phyloP scores from a whole-genome alignment of 768 basidiomycete genomes.

The Chalciporus chontae region DNA sequence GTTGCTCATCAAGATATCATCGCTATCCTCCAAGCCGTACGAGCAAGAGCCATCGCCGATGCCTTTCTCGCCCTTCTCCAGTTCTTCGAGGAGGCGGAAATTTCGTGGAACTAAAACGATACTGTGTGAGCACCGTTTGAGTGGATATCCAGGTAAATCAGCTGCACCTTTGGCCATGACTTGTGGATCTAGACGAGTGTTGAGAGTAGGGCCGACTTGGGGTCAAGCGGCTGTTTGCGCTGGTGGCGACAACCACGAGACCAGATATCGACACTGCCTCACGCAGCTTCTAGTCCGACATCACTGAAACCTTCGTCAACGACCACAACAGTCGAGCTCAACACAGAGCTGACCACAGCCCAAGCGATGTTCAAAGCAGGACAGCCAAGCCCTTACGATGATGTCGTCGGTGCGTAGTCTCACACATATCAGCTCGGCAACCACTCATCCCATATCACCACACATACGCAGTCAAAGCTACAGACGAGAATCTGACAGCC shows the following conservation, averaged over 20 bases:
- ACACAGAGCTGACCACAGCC: constrained; percentile 1
- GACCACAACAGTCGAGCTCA: constrained; percentile 15
- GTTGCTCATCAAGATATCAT: constrained; percentile 95
- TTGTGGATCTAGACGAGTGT: constrained; percentile 10
- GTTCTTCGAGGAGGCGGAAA: constrained; percentile 95
- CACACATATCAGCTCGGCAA: constrained; percentile 1
- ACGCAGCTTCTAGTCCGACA: constrained; percentile 17
- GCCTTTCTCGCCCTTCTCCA: constrained; percentile 99
- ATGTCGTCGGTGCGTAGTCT: constrained; percentile 74
- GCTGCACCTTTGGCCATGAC: constrained; percentile 52
- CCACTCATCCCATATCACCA: constrained; percentile 2
- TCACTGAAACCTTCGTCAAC: constrained; percentile 8
- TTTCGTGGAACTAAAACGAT: constrained; percentile 81
- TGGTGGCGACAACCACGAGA: neutral
- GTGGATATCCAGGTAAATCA: constrained; percentile 1
- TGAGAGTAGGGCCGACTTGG: too few relatives aligned
- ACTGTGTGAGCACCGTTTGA: neutral
- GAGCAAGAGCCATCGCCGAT: constrained; percentile 98
- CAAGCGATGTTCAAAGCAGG: constrained; percentile 66
- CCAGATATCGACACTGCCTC: constrained; percentile 29
- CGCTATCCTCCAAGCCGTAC: constrained; percentile 91
- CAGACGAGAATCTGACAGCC: constrained; percentile 92
- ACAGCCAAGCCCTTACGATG: constrained; percentile 78
- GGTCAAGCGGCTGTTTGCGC: neutral
- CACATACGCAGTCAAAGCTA: constrained; percentile 73